A percentile compares a stretch with the other conserved stretches of the same genome.
Conservation (phyloP, 2,329 filamentous ascomycete genomes). For the Hansfordia pulvinata region DNA sequence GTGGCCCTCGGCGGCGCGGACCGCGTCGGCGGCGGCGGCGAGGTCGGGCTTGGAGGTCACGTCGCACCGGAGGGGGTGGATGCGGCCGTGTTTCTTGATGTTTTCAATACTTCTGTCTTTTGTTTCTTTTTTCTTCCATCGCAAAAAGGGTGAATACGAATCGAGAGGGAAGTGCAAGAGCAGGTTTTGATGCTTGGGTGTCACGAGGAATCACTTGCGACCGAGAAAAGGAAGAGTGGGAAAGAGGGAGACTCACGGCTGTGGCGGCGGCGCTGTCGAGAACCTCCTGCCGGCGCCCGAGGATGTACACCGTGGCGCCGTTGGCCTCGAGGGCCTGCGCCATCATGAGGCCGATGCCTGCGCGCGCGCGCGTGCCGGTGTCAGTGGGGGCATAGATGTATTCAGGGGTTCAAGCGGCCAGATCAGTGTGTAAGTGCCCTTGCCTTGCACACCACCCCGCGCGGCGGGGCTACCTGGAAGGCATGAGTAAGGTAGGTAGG, state of each 20-base stretch:
- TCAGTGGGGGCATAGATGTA: no score
- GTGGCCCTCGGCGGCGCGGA: slow-evolving; percentile 39
- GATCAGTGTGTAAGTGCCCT: no score
- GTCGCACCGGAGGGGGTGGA: slow-evolving; percentile 15
- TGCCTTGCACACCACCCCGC: no score
- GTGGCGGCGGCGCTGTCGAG: slow-evolving; percentile 24
- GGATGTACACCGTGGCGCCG: slow-evolving; percentile 36
- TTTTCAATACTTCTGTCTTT: slow-evolving; percentile 3
- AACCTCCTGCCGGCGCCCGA: slow-evolving; percentile 30
- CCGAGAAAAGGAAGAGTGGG: not conserved
- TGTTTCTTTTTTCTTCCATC: slow-evolving; percentile 2
- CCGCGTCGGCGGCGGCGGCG: slow-evolving; percentile 37
- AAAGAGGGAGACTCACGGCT: slow-evolving; percentile 9
- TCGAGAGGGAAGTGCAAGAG: slow-evolving; percentile 4
- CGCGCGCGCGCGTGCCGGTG: no score
- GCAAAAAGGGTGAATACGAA: no score
- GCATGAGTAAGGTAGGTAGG: not conserved
- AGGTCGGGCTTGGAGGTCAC: slow-evolving; percentile 26
- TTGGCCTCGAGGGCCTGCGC: slow-evolving; percentile 33
- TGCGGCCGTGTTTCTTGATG: slow-evolving; percentile 13
- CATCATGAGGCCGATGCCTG: slow-evolving; percentile 37
- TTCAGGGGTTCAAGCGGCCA: no score
- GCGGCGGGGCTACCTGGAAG: no score
- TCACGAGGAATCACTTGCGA: not conserved
- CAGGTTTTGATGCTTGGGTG: slow-evolving; percentile 3